Evolutionary conservation across 1,284 basidiomycete genomes (phyloP).

Genomic region (Uromyces viciae-fabae): DNA sequence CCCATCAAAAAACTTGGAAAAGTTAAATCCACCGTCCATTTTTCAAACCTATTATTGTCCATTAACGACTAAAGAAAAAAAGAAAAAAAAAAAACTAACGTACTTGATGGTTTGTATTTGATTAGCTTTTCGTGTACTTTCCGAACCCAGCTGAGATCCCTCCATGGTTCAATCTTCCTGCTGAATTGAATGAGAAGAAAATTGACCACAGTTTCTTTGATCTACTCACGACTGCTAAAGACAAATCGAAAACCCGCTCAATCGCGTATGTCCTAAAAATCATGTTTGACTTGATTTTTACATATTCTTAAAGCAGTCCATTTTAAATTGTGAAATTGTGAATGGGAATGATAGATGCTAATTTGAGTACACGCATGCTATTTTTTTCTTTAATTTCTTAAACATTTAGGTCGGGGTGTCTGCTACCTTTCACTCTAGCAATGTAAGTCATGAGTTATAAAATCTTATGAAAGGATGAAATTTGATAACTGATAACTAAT

Average conservation of each 20-base stretch:
- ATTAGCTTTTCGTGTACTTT: too few relatives aligned
- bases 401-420: conserved; percentile 12
- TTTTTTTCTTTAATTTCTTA: neutral
- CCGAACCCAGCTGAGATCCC: too few relatives aligned
- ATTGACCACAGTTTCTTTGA: conserved; percentile 1
- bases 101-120: too few relatives aligned
- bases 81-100: too few relatives aligned
- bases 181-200: neutral
- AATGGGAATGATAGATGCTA: neutral
- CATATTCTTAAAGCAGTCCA: neutral
- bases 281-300: neutral
- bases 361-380: neutral
- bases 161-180: too few relatives aligned
- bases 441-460: conserved; percentile 15
- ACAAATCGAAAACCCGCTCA: neutral
- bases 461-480: neutral
- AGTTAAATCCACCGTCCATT: neutral
- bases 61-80: too few relatives aligned
- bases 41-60: neutral
- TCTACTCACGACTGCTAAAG: neutral
- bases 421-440: conserved; percentile 12
- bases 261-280: neutral
- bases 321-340: neutral
- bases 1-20: conserved; percentile 18
- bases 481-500: neutral